phyloP scores from a whole-genome alignment of 805 yeast genomes.

The Candida caryicola region DNA sequence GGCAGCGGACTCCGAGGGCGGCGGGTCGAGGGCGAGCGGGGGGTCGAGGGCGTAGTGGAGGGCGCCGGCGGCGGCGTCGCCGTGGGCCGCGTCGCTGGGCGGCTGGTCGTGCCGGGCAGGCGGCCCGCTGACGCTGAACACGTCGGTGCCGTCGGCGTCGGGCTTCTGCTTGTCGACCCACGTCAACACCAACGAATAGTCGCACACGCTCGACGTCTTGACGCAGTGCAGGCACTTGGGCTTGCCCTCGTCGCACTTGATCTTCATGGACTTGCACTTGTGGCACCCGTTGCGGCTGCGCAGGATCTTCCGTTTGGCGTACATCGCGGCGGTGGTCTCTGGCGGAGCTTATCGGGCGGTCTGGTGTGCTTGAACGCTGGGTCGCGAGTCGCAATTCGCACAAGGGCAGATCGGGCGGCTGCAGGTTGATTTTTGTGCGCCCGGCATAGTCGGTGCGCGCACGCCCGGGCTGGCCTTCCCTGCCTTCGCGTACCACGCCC shows the following conservation, averaged over 20 bases:
- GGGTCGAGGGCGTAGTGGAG: too few species aligned
- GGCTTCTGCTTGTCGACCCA: slow-evolving; percentile 55
- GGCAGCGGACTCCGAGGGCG: too few species aligned
- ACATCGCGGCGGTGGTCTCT: slow-evolving; percentile 2
- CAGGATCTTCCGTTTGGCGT: slow-evolving; percentile 21
- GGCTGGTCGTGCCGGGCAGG: too few species aligned
- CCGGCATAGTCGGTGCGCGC: neutral
- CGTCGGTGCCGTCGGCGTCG: slow-evolving; percentile 2
- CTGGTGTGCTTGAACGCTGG: neutral
- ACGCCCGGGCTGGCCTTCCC: too few species aligned
- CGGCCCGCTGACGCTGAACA: too few species aligned
- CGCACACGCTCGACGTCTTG: slow-evolving; percentile 49
- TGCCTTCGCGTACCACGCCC: too few species aligned
- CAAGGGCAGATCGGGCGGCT: neutral
- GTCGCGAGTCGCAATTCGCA: neutral
- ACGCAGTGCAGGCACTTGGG: slow-evolving; percentile 61
- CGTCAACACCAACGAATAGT: slow-evolving; percentile 57
- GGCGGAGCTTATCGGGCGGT: neutral
- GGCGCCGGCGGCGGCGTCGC: too few species aligned
- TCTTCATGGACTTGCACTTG: slow-evolving; percentile 57
- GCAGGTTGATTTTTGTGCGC: neutral
- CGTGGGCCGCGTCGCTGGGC: too few species aligned
- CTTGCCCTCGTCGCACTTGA: slow-evolving; percentile 67
- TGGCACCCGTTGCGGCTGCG: slow-evolving; percentile 61
- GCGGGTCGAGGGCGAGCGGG: too few species aligned